These are phyloP conservation scores for Lichtheimia ornata DNA, from an alignment of 371 early-diverging fungal genomes.

Conservation along the genomic window DNA sequence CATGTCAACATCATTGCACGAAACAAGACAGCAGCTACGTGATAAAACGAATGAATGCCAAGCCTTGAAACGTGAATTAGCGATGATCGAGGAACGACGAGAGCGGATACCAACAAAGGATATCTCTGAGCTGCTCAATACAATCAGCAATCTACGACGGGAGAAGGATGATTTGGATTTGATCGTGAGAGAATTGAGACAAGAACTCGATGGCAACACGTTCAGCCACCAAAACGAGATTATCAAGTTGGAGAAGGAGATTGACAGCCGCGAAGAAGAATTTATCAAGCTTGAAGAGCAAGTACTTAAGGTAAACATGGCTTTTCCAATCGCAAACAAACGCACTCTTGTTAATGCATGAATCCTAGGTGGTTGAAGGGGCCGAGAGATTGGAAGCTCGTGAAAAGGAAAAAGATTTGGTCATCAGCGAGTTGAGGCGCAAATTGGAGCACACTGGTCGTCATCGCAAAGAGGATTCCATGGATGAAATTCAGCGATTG, in stretches of 20 bases:
- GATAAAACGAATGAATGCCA: constrained; percentile 26
- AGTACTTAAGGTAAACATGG: constrained; percentile 30
- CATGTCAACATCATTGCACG: constrained; percentile 17
- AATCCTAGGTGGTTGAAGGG: constrained; percentile 15
- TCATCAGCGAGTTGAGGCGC: constrained; percentile 18
- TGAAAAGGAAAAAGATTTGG: constrained; percentile 18
- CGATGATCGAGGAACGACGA: constrained; percentile 6
- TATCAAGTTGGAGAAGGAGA: constrained; percentile 16
- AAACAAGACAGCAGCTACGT: constrained; percentile 32
- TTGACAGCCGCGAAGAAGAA: constrained; percentile 36
- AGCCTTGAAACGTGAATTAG: constrained; percentile 23
- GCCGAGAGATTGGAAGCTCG: constrained; percentile 18
- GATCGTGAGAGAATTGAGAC: constrained; percentile 15
- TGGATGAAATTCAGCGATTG: constrained; percentile 24
- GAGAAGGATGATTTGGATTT: constrained; percentile 8
- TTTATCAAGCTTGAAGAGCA: constrained; percentile 31
- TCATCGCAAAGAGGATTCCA: constrained; percentile 10
- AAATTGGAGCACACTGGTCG: constrained; percentile 6
- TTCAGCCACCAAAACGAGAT: constrained; percentile 20
- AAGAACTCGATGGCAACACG: constrained; percentile 17
- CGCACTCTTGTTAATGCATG: no score
- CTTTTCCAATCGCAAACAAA: no score
- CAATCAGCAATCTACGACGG: constrained; percentile 13
- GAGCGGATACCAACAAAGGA: constrained; percentile 6
- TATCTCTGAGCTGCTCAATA: constrained; percentile 9